Evolutionary conservation across 2,329 filamentous ascomycete species (phyloP), one percentile per base, ranked within the genome.

Genomic region (Colletotrichum camelliae): DNA sequence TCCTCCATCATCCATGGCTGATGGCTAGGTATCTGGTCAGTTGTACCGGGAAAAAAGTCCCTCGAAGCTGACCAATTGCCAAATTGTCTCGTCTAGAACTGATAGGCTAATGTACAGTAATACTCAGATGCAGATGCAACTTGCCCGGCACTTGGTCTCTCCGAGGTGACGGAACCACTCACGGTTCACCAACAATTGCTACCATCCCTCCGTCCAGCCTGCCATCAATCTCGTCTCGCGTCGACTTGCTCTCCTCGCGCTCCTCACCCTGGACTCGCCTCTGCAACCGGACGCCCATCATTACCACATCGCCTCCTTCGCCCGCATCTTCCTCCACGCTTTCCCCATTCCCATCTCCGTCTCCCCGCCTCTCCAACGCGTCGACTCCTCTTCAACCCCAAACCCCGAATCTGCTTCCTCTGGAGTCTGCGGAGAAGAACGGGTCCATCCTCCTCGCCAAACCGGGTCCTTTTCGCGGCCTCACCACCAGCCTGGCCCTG

Each of bases 391-490:
- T 33, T 65, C 31, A 29, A 69, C 70, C 70, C 70, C 65, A 74
- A 69, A 66, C 74, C 70, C 70, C 58, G 48, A 76, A 48, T 68
- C 27, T 60, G 62, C 58, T 52, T 62, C 39, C 35, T 43, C 69
- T 52, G 67, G 37, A 48, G 39, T 74, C n/a, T 76, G 74, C 74
- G 70, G 74, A 69, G 70, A 68, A 66, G 58, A 52, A 76, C 70
- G 64, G 65, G 58, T 66, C 74, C 39, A 31, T 52, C 43, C 37
- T 58, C 37, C 21, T 76, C 43, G 48, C 65, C 58, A 39, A 75
- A 39, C 74, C 70, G 57, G 57, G 35, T 67, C 24, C 48, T 76
- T 76, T 76, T 69, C 74, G 72, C 68, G 61, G n/a, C 35, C 35
- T 67, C 61, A 43, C 52, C 72, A 61, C n/a, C 16, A 27, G 27